A percentile compares a stretch with the other conserved stretches of the same genome.
Conservation (phyloP, 2,329 filamentous ascomycete genomes). For the Neurospora sp. region DNA sequence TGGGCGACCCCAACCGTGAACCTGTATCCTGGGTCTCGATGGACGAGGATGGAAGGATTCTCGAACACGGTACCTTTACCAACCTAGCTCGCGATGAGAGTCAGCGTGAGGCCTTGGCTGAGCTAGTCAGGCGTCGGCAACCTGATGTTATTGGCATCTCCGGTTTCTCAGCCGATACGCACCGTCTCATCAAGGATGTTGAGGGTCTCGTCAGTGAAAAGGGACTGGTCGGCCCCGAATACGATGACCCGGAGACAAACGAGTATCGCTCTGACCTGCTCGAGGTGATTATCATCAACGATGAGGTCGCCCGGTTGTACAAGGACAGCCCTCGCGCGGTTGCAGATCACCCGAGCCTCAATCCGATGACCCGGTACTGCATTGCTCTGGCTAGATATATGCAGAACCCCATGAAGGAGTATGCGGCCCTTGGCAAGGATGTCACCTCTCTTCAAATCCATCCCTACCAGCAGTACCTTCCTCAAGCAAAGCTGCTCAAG, state of each 20-base stretch:
- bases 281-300: conserved; percentile 86
- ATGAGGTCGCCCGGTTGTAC: conserved; percentile 94
- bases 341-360: conserved; percentile 70
- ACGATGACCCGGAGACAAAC: conserved; percentile 65
- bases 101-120: conserved; percentile 61
- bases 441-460: conserved; percentile 82
- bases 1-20: conserved; percentile 62
- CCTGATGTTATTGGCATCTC: conserved; percentile 87
- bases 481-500: conserved; percentile 76
- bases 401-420: conserved; percentile 93
- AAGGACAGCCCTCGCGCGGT: conserved; percentile 76
- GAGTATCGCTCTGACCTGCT: conserved; percentile 69
- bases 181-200: conserved; percentile 72
- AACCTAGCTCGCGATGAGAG: conserved; percentile 64
- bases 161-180: conserved; percentile 79
- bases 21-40: conserved; percentile 86
- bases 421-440: conserved; percentile 83
- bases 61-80: conserved; percentile 79
- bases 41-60: conserved; percentile 79
- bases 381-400: conserved; percentile 82
- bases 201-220: conserved; percentile 69
- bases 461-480: conserved; percentile 77
- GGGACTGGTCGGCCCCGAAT: conserved; percentile 69
- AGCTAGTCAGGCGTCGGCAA: conserved; percentile 66
- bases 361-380: conserved; percentile 76